phyloP scores from a whole-genome alignment of 495 filamentous ascomycete genomes.

The Penicillium pancosmium region DNA sequence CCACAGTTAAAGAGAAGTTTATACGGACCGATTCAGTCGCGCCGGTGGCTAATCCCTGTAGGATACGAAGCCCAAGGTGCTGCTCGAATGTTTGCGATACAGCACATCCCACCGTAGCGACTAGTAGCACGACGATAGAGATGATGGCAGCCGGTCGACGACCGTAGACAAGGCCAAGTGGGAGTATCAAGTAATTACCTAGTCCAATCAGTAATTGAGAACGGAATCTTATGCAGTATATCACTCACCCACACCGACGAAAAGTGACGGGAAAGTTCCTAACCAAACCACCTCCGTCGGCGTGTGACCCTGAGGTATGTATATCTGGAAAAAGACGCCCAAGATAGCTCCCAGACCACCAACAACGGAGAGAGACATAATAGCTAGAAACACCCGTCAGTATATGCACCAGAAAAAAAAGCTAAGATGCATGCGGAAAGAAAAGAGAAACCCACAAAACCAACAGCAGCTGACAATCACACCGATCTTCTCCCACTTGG shows the following conservation, averaged over 20 bases:
- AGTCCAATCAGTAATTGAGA: conserved; percentile 1
- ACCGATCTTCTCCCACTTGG: conserved; percentile 33
- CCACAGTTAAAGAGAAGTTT: background rate
- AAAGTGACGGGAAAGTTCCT: conserved; percentile 34
- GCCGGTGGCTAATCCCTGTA: conserved; percentile 38
- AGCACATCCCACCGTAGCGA: conserved; percentile 33
- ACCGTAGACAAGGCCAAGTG: conserved; percentile 33
- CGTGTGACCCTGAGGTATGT: conserved; percentile 28
- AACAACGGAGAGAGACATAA: conserved; percentile 38
- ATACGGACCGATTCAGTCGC: conserved; percentile 37
- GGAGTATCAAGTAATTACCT: conserved; percentile 41
- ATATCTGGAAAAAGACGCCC: conserved; percentile 32
- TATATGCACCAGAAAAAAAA: background rate
- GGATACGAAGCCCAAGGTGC: conserved; percentile 33
- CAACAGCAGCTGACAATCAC: conserved; percentile 40
- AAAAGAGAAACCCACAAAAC: conserved; percentile 32
- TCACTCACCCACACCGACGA: conserved; percentile 34
- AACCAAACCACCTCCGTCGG: conserved; percentile 36
- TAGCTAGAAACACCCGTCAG: conserved; percentile 15
- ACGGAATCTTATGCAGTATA: background rate
- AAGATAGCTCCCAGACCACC: conserved; percentile 38
- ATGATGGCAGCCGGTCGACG: conserved; percentile 28
- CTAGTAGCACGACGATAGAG: conserved; percentile 27
- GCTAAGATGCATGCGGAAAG: no score
- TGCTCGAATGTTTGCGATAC: conserved; percentile 30